Evolutionary conservation across 2,329 filamentous ascomycete species (phyloP).

Genomic region (Pseudopithomyces chartarum): DNA sequence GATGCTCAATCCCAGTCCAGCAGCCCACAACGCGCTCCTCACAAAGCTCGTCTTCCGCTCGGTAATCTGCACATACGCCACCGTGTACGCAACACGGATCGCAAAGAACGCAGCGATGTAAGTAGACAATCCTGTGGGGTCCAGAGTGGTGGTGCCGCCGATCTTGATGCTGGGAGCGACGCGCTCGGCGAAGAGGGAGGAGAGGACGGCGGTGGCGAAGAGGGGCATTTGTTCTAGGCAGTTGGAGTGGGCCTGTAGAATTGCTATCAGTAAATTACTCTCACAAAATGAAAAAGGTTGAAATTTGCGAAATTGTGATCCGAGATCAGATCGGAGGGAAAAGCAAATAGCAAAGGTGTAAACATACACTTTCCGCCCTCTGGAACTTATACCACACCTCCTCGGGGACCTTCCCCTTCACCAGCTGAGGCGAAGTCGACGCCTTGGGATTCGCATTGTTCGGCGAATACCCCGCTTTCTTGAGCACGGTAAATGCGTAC

Average conservation of each 20-base stretch:
- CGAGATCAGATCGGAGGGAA: background rate
- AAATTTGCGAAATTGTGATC: background rate
- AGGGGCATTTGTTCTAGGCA: slow-evolving; percentile 31
- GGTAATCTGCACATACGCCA: slow-evolving; percentile 26
- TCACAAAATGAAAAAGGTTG: background rate
- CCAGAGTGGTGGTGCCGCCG: slow-evolving; percentile 12
- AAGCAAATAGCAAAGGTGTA: background rate
- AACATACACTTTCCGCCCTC: slow-evolving; percentile 26
- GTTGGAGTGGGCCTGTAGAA: slow-evolving; percentile 24
- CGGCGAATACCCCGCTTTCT: slow-evolving; percentile 22
- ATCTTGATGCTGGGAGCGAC: slow-evolving; percentile 16
- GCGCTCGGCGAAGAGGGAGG: slow-evolving; percentile 29
- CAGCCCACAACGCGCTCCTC: slow-evolving; percentile 22
- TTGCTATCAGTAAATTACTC: background rate
- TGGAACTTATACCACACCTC: slow-evolving; percentile 30
- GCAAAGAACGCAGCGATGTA: slow-evolving; percentile 25
- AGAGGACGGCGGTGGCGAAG: slow-evolving; percentile 28
- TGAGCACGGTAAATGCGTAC: slow-evolving; percentile 23
- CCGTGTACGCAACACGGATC: slow-evolving; percentile 23
- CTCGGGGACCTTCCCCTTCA: slow-evolving; percentile 33
- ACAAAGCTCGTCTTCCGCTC: slow-evolving; percentile 25
- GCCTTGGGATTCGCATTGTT: slow-evolving; percentile 35
- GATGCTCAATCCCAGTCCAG: slow-evolving; percentile 16
- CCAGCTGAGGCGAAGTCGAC: slow-evolving; percentile 21
- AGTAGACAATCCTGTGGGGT: slow-evolving; percentile 26